These are phyloP conservation scores for Phytopythium montanum DNA, from an alignment of 352 stramenopile genomes.

Conservation along the genomic window DNA sequence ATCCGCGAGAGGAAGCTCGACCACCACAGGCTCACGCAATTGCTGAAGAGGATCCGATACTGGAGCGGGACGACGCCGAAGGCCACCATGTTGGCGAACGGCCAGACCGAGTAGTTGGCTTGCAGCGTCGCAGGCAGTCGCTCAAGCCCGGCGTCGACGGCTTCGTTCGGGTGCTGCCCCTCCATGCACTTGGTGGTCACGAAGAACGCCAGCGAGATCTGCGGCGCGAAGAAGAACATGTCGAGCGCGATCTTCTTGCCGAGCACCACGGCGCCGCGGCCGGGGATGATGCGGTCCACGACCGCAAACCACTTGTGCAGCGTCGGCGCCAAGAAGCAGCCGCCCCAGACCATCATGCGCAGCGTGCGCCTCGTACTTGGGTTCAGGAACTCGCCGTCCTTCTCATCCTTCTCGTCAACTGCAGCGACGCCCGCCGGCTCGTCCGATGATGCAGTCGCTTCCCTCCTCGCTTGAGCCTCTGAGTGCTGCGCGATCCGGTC, in stretches of 20 bases:
- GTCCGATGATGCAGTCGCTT: neutral
- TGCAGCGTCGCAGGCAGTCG: constrained; percentile 33
- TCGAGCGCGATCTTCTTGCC: constrained; percentile 40
- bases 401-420: neutral
- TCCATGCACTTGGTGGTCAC: constrained; percentile 39
- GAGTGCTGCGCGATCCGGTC: constrained; percentile 46
- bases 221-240: constrained; percentile 39
- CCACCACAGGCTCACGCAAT: constrained; percentile 48
- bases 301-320: constrained; percentile 90
- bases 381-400: constrained; percentile 9
- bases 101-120: constrained; percentile 51
- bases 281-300: constrained; percentile 55
- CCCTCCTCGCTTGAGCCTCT: constrained; percentile 5
- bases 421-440: neutral
- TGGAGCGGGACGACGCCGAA: constrained; percentile 47
- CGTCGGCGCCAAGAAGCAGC: constrained; percentile 78
- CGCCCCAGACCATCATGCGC: constrained; percentile 86
- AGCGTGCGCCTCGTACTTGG: constrained; percentile 38
- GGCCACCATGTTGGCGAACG: constrained; percentile 39
- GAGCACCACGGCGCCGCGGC: constrained; percentile 20
- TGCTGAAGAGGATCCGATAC: constrained; percentile 49
- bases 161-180: constrained; percentile 23
- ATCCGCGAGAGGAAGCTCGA: constrained; percentile 47
- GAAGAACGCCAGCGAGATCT: constrained; percentile 38
- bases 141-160: constrained; percentile 27